Conservation (phyloP, 306 rosid genomes). For the Sphenostylis stenocarpa region DNA sequence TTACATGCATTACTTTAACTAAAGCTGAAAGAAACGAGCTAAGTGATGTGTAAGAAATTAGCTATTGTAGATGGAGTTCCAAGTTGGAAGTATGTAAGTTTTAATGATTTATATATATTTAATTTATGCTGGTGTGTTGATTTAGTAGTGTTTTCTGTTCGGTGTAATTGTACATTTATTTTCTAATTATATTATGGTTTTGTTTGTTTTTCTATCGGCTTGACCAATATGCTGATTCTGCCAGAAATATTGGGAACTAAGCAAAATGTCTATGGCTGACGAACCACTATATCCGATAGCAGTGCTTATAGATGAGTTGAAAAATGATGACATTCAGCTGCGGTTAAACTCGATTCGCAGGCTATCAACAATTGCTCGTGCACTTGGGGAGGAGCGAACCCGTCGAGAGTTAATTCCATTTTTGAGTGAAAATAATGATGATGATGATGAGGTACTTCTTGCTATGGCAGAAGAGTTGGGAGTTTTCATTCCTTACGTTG, state of each 20-base stretch:
- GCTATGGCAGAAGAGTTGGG: constrained; percentile 99
- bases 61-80: not conserved
- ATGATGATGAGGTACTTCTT: constrained; percentile 97
- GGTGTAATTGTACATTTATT: not conserved
- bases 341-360: constrained; percentile 90
- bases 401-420: constrained; percentile 91
- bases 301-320: constrained; percentile 91
- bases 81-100: not conserved
- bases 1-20: not conserved
- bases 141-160: not conserved
- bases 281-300: constrained; percentile 98
- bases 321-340: constrained; percentile 92
- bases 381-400: constrained; percentile 96
- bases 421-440: constrained; percentile 85
- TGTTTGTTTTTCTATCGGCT: constrained; percentile 1
- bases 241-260: constrained; percentile 39
- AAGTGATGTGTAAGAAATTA: not conserved
- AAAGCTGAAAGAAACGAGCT: not conserved
- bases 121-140: not conserved
- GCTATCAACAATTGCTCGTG: constrained; percentile 96
- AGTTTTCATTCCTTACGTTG: constrained; percentile 89
- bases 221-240: constrained; percentile 32
- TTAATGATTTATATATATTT: not conserved
- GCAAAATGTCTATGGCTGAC: constrained; percentile 60
- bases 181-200: not conserved